phyloP scores from a whole-genome alignment of 1,284 basidiomycete species.

The Cutaneotrichosporon arboriforme region DNA sequence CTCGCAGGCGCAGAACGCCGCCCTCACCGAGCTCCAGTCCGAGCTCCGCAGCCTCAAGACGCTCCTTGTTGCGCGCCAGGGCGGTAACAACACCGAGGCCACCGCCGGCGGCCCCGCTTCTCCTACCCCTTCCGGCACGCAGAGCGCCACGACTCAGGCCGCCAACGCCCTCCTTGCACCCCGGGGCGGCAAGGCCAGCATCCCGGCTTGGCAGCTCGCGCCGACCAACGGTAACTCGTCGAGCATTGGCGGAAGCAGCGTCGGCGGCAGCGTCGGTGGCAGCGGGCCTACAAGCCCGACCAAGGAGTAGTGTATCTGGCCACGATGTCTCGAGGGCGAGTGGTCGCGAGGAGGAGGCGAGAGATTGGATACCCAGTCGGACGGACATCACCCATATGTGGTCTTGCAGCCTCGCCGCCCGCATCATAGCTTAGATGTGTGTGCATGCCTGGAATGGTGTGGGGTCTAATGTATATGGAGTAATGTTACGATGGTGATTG shows the following conservation, averaged over 20 bases:
- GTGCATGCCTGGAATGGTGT: not conserved
- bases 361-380: too few species aligned
- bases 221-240: constrained; percentile 15
- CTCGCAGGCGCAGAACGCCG: constrained; percentile 69
- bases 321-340: too few species aligned
- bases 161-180: constrained; percentile 40
- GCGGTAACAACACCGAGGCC: not conserved
- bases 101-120: constrained; percentile 1
- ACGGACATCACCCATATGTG: too few species aligned
- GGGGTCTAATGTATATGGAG: not conserved
- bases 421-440: too few species aligned
- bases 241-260: constrained; percentile 3
- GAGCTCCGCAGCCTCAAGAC: constrained; percentile 94
- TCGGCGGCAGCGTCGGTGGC: constrained; percentile 10
- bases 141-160: constrained; percentile 23
- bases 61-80: constrained; percentile 71
- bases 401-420: too few species aligned
- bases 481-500: too few species aligned
- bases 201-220: constrained; percentile 83
- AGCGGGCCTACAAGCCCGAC: constrained; percentile 8
- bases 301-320: constrained; percentile 19
- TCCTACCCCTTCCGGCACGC: constrained; percentile 2
- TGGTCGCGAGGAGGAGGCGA: too few species aligned
- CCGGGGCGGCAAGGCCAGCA: constrained; percentile 55
- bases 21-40: constrained; percentile 64